Evolutionary conservation across 2,329 filamentous ascomycete genomes (phyloP).

Genomic region (Cyclaneusma minus): DNA sequence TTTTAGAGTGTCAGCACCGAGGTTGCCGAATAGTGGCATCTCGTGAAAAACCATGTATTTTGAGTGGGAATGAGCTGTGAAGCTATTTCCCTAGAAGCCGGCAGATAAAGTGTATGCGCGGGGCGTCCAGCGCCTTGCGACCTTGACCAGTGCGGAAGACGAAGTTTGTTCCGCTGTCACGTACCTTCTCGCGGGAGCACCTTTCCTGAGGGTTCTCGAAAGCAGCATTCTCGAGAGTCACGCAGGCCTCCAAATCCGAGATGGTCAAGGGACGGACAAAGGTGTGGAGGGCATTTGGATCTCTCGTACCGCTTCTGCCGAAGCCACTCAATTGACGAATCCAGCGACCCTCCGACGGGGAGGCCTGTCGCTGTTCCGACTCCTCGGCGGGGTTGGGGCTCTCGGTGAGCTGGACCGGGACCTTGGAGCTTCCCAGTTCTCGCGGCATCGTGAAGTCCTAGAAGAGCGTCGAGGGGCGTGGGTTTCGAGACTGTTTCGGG

Average conservation of each 20-base stretch:
- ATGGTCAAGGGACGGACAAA: constrained; percentile 59
- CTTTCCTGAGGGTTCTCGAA: constrained; percentile 33
- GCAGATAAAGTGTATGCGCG: no score
- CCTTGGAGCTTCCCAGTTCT: constrained; percentile 5
- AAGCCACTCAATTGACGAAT: no score
- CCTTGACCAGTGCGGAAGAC: background rate
- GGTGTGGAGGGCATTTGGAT: constrained; percentile 30
- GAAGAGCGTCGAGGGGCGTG: no score
- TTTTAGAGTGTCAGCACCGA: constrained; percentile 5
- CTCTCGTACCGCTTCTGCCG: no score
- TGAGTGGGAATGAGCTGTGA: no score
- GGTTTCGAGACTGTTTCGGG: no score
- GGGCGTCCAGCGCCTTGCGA: background rate
- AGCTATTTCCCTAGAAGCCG: no score
- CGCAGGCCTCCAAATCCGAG: constrained; percentile 45
- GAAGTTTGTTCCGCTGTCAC: no score
- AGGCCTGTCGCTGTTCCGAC: no score
- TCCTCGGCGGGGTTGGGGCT: constrained; percentile 9
- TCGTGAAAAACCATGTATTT: constrained; percentile 4
- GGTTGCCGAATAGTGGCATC: no score
- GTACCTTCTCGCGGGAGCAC: constrained; percentile 37
- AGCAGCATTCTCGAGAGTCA: constrained; percentile 37
- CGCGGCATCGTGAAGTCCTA: constrained; percentile 7
- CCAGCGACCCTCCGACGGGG: no score
- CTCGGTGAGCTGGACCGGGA: constrained; percentile 8